A percentile compares a stretch with the other conserved stretches of the same genome.
These are phyloP conservation scores for Claviceps arundinis DNA, from an alignment of 2,329 filamentous ascomycete species.

Conservation along the genomic window DNA sequence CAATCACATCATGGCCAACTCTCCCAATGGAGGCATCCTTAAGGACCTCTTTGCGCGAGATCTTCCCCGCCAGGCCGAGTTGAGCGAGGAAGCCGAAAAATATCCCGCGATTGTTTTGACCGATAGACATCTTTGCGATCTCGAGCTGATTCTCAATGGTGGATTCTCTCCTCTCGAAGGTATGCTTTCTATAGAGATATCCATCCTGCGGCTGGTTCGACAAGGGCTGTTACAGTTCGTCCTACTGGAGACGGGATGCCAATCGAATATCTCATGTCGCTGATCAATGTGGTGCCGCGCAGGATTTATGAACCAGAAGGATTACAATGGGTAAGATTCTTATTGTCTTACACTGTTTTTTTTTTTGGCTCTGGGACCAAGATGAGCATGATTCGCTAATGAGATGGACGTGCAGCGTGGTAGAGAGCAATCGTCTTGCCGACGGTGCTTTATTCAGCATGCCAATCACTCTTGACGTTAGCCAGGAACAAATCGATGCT, in stretches of 20 bases:
- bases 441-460: slow-evolving; percentile 91
- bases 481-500: slow-evolving; percentile 59
- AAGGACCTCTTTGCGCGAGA: slow-evolving; percentile 97
- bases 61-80: slow-evolving; percentile 65
- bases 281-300: slow-evolving; percentile 8
- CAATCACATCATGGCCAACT: slow-evolving; percentile 43
- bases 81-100: slow-evolving; percentile 70
- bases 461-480: slow-evolving; percentile 87
- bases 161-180: slow-evolving; percentile 97
- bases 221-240: slow-evolving; percentile 1
- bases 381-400: neutral
- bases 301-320: slow-evolving; percentile 96
- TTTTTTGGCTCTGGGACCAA: neutral
- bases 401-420: slow-evolving; percentile 47
- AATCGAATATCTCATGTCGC: neutral
- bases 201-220: neutral
- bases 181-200: slow-evolving; percentile 28
- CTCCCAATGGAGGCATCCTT: slow-evolving; percentile 81
- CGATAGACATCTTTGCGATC: slow-evolving; percentile 93
- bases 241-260: neutral
- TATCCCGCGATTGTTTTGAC: slow-evolving; percentile 74
- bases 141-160: slow-evolving; percentile 93
- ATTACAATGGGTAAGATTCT: slow-evolving; percentile 73
- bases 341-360: too few relatives aligned
- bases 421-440: slow-evolving; percentile 72